Evolutionary conservation across 2,329 filamentous ascomycete genomes (phyloP), one percentile per base, ranked within the genome.

Genomic region (Teratosphaeria viscida): DNA sequence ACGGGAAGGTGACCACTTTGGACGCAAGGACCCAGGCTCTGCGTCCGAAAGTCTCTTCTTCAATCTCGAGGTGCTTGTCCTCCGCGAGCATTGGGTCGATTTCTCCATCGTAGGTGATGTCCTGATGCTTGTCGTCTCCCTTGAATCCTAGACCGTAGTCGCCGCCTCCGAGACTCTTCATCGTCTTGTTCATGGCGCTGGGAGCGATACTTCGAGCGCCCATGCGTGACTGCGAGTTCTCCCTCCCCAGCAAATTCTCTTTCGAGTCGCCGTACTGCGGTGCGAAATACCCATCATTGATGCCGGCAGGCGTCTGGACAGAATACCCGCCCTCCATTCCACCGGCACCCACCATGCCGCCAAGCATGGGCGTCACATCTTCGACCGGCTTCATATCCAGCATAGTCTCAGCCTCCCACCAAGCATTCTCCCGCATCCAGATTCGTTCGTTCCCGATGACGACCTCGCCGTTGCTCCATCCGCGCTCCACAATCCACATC

Each of bases 391-490:
- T 92, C 67, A 95, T 80, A 69, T 99, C 94, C 32, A 97, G 85
- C 88, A 96, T 95, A 62, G 84, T 89, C 76, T 99, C 94, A 5
- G 92, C 92, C 74, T 97, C 92, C 92, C 92, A 97, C 92, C 94
- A 99, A 2, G 92, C 89, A 60, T 79, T 82, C 74, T 99, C 94
- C 56, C 92, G 85, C 79, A 97, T 92, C 94, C 94, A 99, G 52
- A 99, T 85, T 35, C 94, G 88, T 73, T 97, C 91, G 60, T 85
- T 86, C 59, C 94, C 94, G 35, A 97, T 80, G 5, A 96, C 85
- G 1, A 97, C 91, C 75, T 97, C 94, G 47, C 94, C 94, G 67
- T 99, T 99, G 76, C 90, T 96, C 94, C 94, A 99, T 1, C 94
- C 94, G 60, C 94, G 86, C 75, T 97, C 92, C 56, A 97, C 81